phyloP scores from a whole-genome alignment of 2,329 filamentous ascomycete genomes.

The Furcasterigmium sp. region DNA sequence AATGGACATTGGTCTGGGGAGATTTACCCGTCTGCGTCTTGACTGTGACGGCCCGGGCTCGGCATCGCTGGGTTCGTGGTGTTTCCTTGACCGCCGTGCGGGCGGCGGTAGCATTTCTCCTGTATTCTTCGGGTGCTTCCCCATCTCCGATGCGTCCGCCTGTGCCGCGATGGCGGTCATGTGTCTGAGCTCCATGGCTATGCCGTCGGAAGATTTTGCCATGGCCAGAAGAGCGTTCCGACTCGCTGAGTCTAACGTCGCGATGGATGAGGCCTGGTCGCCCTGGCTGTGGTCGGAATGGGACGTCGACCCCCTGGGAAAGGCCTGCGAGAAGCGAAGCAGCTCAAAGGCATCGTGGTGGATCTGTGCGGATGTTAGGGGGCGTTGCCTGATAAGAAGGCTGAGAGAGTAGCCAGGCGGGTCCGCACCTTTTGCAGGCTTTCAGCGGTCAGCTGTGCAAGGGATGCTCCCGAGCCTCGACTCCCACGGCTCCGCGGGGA shows the following conservation, averaged over 20 bases:
- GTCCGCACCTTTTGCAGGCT: too few species aligned
- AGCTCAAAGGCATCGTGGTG: background rate
- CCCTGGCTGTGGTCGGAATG: background rate
- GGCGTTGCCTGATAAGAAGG: too few species aligned
- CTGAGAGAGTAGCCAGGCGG: too few species aligned
- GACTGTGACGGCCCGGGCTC: background rate
- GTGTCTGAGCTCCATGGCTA: background rate
- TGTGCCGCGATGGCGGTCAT: background rate
- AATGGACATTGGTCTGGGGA: too few species aligned
- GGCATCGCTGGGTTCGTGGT: background rate
- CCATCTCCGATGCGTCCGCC: too few species aligned
- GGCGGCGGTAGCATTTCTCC: too few species aligned
- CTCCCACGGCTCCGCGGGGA: too few species aligned
- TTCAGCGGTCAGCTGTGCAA: too few species aligned
- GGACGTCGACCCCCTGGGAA: background rate
- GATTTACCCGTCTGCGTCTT: background rate
- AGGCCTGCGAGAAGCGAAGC: background rate
- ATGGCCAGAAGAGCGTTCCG: background rate
- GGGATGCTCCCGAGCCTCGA: too few species aligned
- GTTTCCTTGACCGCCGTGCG: too few species aligned
- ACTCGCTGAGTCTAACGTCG: background rate
- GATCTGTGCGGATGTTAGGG: background rate
- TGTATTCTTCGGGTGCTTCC: too few species aligned
- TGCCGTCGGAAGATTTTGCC: background rate
- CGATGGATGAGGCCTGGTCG: background rate